A percentile compares a stretch with the other conserved stretches of the same genome.
These are phyloP conservation scores for Nemania sp. DNA, from an alignment of 2,329 filamentous ascomycete genomes.

Conservation along the genomic window DNA sequence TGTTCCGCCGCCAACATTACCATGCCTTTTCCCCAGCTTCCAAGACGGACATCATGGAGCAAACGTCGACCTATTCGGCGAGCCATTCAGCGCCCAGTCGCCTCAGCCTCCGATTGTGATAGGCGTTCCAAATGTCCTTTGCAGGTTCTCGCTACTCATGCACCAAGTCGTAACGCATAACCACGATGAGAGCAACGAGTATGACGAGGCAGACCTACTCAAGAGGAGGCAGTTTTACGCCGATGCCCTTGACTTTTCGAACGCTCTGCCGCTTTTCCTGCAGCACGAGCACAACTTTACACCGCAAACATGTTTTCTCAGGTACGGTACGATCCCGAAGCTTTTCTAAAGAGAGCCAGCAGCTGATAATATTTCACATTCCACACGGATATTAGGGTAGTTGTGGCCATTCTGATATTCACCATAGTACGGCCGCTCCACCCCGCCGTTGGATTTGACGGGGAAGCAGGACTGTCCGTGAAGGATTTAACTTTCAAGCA, in stretches of 20 bases:
- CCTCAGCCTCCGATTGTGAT: conserved; percentile 9
- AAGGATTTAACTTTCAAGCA: not conserved
- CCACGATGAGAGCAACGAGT: not conserved
- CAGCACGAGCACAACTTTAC: conserved; percentile 20
- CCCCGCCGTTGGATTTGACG: not conserved
- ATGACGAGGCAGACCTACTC: not conserved
- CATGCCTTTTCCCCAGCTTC: conserved; percentile 23
- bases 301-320: conserved; percentile 22
- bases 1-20: conserved; percentile 4
- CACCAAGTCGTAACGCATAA: not conserved
- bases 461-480: not conserved
- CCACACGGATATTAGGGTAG: no score
- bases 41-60: not conserved
- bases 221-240: not conserved
- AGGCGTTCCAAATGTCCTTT: conserved; percentile 8
- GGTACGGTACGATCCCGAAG: not conserved
- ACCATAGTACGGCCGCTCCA: conserved; percentile 12
- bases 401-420: conserved; percentile 7
- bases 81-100: conserved; percentile 5
- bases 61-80: conserved; percentile 13
- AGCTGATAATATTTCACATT: not conserved
- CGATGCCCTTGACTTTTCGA: not conserved
- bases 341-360: not conserved
- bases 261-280: conserved; percentile 10
- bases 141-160: conserved; percentile 8